These are phyloP conservation scores for Colletotrichum sp. DNA, from an alignment of 2,329 filamentous ascomycete species.

Conservation along the genomic window DNA sequence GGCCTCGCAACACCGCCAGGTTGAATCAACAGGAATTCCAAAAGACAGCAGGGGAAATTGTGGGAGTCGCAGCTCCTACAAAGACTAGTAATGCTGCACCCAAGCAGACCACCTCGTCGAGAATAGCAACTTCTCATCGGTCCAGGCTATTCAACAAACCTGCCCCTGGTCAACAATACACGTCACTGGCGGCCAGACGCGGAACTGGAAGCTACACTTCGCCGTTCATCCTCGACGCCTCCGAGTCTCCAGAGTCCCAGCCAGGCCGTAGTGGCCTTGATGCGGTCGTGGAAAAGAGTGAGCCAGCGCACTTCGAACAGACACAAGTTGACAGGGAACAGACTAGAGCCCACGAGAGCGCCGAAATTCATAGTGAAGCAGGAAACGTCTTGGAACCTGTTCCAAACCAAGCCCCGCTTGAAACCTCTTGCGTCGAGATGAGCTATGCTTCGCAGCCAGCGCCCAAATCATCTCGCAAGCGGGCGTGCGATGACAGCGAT, in stretches of 20 bases:
- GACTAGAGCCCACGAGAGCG: not conserved
- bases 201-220: not conserved
- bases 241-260: not conserved
- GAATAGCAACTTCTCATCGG: not conserved
- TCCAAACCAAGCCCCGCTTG: not conserved
- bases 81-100: not conserved
- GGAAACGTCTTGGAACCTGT: not conserved
- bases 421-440: not conserved
- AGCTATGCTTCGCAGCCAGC: not conserved
- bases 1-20: not conserved
- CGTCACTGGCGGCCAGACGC: not conserved
- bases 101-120: not conserved
- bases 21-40: not conserved
- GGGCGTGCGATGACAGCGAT: not conserved
- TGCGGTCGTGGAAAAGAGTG: not conserved
- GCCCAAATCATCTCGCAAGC: not conserved
- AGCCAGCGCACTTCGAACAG: not conserved
- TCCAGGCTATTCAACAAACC: not conserved
- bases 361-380: not conserved
- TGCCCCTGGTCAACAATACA: not conserved
- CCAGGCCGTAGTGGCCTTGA: not conserved
- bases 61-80: not conserved
- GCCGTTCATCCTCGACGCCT: not conserved
- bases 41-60: not conserved
- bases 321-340: not conserved